Evolutionary conservation across 108 stramenopile species (phyloP).

Genomic region (Cylindrotheca fusiformis): DNA sequence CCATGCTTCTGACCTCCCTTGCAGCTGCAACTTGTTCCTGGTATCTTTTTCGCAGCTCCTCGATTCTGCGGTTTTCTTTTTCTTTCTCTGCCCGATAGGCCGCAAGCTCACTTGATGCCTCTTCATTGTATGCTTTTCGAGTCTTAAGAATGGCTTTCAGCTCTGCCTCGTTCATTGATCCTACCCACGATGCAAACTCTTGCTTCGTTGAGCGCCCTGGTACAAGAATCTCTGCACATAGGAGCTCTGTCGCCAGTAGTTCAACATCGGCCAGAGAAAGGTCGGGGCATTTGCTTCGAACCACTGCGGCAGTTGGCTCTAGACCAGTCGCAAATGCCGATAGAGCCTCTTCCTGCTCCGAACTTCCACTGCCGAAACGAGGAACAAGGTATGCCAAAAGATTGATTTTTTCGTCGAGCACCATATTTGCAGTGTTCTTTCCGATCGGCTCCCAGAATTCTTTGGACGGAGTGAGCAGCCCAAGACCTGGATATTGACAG

Average conservation of each 20-base stretch:
- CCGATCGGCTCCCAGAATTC: slow-evolving; percentile 90
- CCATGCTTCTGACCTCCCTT: slow-evolving; percentile 61
- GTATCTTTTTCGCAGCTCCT: slow-evolving; percentile 51
- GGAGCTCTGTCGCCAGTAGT: slow-evolving; percentile 73
- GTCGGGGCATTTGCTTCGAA: slow-evolving; percentile 68
- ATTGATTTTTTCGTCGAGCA: slow-evolving; percentile 84
- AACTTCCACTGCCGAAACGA: slow-evolving; percentile 65
- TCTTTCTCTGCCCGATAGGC: slow-evolving; percentile 36
- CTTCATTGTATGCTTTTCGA: slow-evolving; percentile 61
- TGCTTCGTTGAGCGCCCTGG: slow-evolving; percentile 62
- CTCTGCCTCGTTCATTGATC: slow-evolving; percentile 66
- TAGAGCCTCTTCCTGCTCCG: slow-evolving; percentile 72
- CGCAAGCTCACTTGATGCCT: slow-evolving; percentile 55
- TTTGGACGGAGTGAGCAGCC: slow-evolving; percentile 70
- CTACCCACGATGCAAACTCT: slow-evolving; percentile 82
- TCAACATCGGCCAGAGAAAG: slow-evolving; percentile 71
- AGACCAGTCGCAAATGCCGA: slow-evolving; percentile 67
- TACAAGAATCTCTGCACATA: slow-evolving; percentile 68
- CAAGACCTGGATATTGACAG: slow-evolving; percentile 53
- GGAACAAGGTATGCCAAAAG: slow-evolving; percentile 84
- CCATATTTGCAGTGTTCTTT: slow-evolving; percentile 71
- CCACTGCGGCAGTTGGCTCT: slow-evolving; percentile 59
- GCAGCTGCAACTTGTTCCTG: slow-evolving; percentile 65
- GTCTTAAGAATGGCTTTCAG: slow-evolving; percentile 53
- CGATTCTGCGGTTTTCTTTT: slow-evolving; percentile 34